A percentile compares a stretch with the other conserved stretches of the same genome.
Evolutionary conservation across 1,139 yeast genomes (phyloP).

Genomic region (Trichomonascaceae sp.): DNA sequence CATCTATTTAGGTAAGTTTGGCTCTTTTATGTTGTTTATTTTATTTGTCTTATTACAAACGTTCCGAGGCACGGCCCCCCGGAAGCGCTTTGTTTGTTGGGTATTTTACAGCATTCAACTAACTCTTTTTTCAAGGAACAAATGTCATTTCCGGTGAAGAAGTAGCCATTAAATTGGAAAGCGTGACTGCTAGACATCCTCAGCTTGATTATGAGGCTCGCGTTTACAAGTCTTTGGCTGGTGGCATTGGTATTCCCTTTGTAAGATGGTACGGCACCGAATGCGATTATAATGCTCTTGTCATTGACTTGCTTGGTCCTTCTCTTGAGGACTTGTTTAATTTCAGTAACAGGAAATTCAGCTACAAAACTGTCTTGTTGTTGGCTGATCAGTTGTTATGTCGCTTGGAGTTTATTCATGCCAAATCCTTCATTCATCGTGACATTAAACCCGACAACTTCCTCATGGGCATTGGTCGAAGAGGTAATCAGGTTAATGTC

Average conservation of each 20-base stretch:
- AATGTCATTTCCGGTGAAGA: conserved; percentile 95
- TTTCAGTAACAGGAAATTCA: conserved; percentile 89
- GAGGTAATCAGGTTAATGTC: conserved; percentile 92
- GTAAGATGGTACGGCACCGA: conserved; percentile 97
- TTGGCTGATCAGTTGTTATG: conserved; percentile 93
- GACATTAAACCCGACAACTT: conserved; percentile 94
- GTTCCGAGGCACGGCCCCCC: neutral
- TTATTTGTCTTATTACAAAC: neutral
- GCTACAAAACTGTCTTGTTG: conserved; percentile 85
- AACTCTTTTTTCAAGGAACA: conserved; percentile 45
- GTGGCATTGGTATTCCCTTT: conserved; percentile 96
- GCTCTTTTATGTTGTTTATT: neutral
- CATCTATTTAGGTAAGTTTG: conserved; percentile 62
- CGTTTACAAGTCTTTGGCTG: conserved; percentile 88
- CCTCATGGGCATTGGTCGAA: conserved; percentile 91
- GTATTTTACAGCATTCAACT: neutral
- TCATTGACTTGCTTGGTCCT: conserved; percentile 91
- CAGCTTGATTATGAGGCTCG: conserved; percentile 95
- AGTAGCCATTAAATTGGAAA: conserved; percentile 92
- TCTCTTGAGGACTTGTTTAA: conserved; percentile 92
- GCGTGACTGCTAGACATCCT: conserved; percentile 88
- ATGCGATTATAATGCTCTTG: conserved; percentile 95
- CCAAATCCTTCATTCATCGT: conserved; percentile 85
- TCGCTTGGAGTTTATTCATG: conserved; percentile 92
- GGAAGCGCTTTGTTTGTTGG: neutral